Conservation (phyloP, 2,329 filamentous ascomycete species). For the Tolypocladium amazonense region DNA sequence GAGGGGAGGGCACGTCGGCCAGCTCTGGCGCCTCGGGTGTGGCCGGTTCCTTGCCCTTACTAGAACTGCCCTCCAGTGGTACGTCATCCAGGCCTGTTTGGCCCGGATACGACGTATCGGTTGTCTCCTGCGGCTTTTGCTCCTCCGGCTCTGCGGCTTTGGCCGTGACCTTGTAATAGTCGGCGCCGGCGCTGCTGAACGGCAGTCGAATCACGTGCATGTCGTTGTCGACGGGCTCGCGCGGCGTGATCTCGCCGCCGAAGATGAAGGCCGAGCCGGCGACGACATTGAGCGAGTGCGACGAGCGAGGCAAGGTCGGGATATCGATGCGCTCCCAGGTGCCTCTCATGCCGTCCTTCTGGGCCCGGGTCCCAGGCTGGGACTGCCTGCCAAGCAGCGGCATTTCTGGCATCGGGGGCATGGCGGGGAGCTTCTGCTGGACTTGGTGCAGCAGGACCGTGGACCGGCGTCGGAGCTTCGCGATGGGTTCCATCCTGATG, state of each 20-base stretch:
- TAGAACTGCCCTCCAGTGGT: slow-evolving; percentile 19
- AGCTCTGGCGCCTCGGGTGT: slow-evolving; percentile 15
- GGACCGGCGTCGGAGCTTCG: slow-evolving; percentile 42
- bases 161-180: slow-evolving; percentile 48
- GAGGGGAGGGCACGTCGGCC: slow-evolving; percentile 48
- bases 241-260: slow-evolving; percentile 60
- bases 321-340: slow-evolving; percentile 51
- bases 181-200: slow-evolving; percentile 43
- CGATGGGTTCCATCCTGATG: slow-evolving; percentile 40
- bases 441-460: slow-evolving; percentile 41
- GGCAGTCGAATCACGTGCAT: slow-evolving; percentile 57
- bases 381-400: slow-evolving; percentile 3
- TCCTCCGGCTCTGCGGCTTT: slow-evolving; percentile 25
- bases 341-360: slow-evolving; percentile 33
- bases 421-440: slow-evolving; percentile 32
- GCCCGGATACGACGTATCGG: slow-evolving; percentile 6
- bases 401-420: slow-evolving; percentile 13
- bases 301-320: slow-evolving; percentile 56
- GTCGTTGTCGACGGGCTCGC: slow-evolving; percentile 60
- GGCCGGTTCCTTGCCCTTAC: slow-evolving; percentile 30
- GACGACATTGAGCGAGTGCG: slow-evolving; percentile 57
- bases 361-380: slow-evolving; percentile 7
- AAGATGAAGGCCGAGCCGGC: slow-evolving; percentile 54
- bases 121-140: slow-evolving; percentile 3
- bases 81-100: slow-evolving; percentile 31